Evolutionary conservation across 768 basidiomycete genomes (phyloP), one percentile per base, ranked within the genome.

Genomic region (Hebeloma cylindrosporum): DNA sequence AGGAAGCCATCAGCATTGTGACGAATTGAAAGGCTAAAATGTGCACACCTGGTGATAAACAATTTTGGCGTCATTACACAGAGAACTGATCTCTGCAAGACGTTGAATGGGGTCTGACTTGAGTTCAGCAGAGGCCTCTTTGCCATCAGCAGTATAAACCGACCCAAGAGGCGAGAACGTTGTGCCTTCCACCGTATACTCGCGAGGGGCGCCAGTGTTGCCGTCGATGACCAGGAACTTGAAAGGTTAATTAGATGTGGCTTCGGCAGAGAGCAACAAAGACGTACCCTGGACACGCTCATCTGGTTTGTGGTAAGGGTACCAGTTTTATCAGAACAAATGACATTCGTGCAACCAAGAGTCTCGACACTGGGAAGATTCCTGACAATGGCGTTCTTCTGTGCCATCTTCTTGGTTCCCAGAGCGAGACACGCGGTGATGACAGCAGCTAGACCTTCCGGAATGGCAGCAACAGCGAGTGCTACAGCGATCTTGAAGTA

Each of bases 401-500:
- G 89, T 1, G 95, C 94, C 95, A 99, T 99, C 68, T 96, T 97
- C 73, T 96, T 93, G 13, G 95, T 97, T 14, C 95, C 96, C 10
- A 99, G 76, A 7, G 96, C 94, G 28, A 99, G 68, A 66, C 94
- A 97, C 7, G 93, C 93, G 6, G 95, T 99, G 60, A 98, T 96
- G 47, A 99, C 95, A 39, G 93, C 94, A 26, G 95, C 93, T n/a
- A 99, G 71, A 47, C 95, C 95, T 67, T 99, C 95, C 0, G 96
- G 95, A 60, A 98, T 99, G 29, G 95, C 95, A 46, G 95, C 95
- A 29, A 99, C 95, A n/a, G 96, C 95, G 33, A 99, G 74, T 4
- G 96, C 93, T 32, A 99, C 96, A 26, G 95, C 95, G 61, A 99
- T 97, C 71, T 99, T 99, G 79, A 99, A 91, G 70, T 99, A 99